phyloP scores from a whole-genome alignment of 345 rosid genomes.

The Cardamine chenopodiifolia region DNA sequence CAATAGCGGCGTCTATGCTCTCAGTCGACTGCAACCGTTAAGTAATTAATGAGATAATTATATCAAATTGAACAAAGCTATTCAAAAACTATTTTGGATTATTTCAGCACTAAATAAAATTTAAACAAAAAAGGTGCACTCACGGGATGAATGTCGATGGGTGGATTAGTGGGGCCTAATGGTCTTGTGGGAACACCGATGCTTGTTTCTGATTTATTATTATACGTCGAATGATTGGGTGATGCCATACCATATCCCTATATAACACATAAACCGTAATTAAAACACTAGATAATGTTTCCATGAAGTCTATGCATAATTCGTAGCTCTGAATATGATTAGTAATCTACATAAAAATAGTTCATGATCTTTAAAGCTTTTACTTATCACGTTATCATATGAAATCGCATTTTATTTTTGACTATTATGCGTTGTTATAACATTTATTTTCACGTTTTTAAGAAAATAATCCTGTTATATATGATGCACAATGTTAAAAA shows the following conservation, averaged over 20 bases:
- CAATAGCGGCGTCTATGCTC: conserved; percentile 70
- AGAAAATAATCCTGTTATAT: not conserved
- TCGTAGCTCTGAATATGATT: not conserved
- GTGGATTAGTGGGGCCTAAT: conserved; percentile 52
- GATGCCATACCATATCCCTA: conserved; percentile 43
- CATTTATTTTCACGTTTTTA: not conserved
- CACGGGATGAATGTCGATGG: conserved; percentile 69
- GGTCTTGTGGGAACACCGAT: conserved; percentile 49
- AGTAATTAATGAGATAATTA: not conserved
- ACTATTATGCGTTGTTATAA: not conserved
- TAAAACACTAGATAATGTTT: not conserved
- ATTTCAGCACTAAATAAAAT: not conserved
- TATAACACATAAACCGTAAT: not conserved
- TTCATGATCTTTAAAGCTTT: not conserved
- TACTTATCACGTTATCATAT: not conserved
- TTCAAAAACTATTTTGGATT: not conserved
- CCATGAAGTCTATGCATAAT: not conserved
- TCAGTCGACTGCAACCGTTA: conserved; percentile 60
- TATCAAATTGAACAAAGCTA: not conserved
- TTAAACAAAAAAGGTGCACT: conserved; percentile 39
- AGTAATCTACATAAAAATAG: not conserved
- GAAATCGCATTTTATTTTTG: not conserved
- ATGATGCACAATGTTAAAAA: not conserved
- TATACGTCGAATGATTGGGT: conserved; percentile 32
- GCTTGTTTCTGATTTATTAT: conserved; percentile 37